Evolutionary conservation across 2,329 filamentous ascomycete species (phyloP), one percentile per base, ranked within the genome.

Genomic region (Trichoderma endophyticum): DNA sequence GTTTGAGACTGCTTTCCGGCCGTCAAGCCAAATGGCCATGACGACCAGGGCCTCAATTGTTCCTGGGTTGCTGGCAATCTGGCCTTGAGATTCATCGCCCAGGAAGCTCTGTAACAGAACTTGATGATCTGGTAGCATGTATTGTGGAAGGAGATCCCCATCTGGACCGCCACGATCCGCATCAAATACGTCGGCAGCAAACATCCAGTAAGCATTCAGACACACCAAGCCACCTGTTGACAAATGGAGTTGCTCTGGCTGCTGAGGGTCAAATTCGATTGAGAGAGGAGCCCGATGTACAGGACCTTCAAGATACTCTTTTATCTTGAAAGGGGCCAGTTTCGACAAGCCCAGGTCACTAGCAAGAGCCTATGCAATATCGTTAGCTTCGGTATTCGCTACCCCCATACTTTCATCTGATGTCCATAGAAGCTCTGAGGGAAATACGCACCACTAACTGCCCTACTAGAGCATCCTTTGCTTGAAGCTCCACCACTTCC

Each of bases 401-500:
- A n/a, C n/a, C n/a, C n/a, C n/a, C n/a, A n/a, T 9, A 3, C 9
- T 14, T 11, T 18, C 26, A 12, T 54, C 3, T 11, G 9, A 64
- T 14, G 5, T 34, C 18, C 26, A 34, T 26, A 5, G 15, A 14
- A 9, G n/a, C 5, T 28, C n/a, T 24, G 2, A 3, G 12, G 2
- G 12, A 2, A 32, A 28, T 8, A 36, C 87, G 80, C 82, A 91
- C 89, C 74, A 90, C 90, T 28, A 95, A 82, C 77, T 94, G 90
- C 0, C 92, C 92, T n/a, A 93, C 86, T 61, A 92, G 86, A 7
- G 88, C 87, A 73, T 93, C 89, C 72, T 88, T 85, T 18, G 87
- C 87, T 72, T 89, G 86, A 36, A 93, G 81, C 54, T 86, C 82
- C 54, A 90, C 85, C 15, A 92, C 87, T 56, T 91, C 85, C 59